These are phyloP conservation scores for Lactarius pseudohatsudake DNA, from an alignment of 768 basidiomycete genomes.

Conservation along the genomic window DNA sequence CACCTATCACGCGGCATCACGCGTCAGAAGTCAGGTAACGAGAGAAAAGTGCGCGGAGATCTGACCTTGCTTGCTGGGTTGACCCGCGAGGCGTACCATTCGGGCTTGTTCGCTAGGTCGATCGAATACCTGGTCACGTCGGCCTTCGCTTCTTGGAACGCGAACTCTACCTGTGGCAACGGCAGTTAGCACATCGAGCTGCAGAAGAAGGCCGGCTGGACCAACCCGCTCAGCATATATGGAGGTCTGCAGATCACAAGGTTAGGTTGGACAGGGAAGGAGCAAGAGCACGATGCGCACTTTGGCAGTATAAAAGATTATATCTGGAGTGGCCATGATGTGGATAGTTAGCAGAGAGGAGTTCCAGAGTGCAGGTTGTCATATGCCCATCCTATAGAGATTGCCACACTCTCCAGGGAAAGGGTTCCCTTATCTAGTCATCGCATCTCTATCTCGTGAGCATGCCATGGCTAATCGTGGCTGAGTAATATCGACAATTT, in stretches of 20 bases:
- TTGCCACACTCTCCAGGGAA: too few species aligned
- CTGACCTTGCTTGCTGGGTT: conserved; percentile 64
- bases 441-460: too few species aligned
- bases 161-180: conserved; percentile 49
- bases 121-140: conserved; percentile 51
- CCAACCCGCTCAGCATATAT: conserved; percentile 55
- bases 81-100: conserved; percentile 61
- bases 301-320: conserved; percentile 43
- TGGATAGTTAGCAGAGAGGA: not conserved
- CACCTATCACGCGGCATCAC: conserved; percentile 40
- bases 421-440: too few species aligned
- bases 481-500: too few species aligned
- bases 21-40: too few species aligned
- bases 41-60: not conserved
- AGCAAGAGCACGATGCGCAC: not conserved
- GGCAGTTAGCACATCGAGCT: not conserved
- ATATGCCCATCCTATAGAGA: not conserved
- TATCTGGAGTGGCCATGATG: conserved; percentile 24
- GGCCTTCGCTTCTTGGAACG: conserved; percentile 53
- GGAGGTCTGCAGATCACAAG: conserved; percentile 42
- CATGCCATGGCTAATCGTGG: too few species aligned
- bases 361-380: not conserved
- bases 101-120: conserved; percentile 62
- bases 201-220: not conserved
- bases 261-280: not conserved